Evolutionary conservation across 345 rosid genomes (phyloP).

Genomic region (Lumnitzera littorea): DNA sequence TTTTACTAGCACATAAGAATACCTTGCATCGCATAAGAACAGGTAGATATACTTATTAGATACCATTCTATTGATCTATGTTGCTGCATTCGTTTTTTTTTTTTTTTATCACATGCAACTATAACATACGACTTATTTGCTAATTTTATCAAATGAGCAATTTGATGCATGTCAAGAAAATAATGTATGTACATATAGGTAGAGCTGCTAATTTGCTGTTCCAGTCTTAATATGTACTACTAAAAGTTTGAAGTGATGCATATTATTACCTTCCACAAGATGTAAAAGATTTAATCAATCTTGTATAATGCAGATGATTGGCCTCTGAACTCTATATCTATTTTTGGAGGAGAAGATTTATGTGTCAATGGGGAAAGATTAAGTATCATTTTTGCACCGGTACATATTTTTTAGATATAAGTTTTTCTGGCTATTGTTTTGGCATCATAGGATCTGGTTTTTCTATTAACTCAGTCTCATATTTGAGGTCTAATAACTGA

Average conservation of each 20-base stretch:
- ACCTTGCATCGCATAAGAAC: conserved; percentile 58
- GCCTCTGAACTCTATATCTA: conserved; percentile 55
- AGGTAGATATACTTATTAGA: conserved; percentile 25
- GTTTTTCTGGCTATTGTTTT: neutral
- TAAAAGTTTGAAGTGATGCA: neutral
- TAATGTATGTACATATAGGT: too few relatives aligned
- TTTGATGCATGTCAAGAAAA: too few relatives aligned
- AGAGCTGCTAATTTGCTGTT: too few relatives aligned
- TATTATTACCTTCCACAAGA: neutral
- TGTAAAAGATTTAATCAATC: conserved; percentile 11
- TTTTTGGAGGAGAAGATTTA: conserved; percentile 74
- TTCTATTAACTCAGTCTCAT: neutral
- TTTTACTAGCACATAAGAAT: conserved; percentile 61
- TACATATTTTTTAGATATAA: conserved; percentile 11
- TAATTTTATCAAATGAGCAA: too few relatives aligned
- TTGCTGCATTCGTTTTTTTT: too few relatives aligned
- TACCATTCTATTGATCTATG: neutral
- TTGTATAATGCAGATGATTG: conserved; percentile 51
- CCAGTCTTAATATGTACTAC: too few relatives aligned
- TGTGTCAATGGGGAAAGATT: conserved; percentile 70
- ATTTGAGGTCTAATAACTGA: too few relatives aligned
- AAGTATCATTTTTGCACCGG: conserved; percentile 69
- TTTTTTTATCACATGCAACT: too few relatives aligned
- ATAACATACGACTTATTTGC: too few relatives aligned
- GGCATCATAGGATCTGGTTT: neutral